Base-by-base conservation (phyloP, 805 yeast genomes). In the Kluyveromyces aestuarii region DNA sequence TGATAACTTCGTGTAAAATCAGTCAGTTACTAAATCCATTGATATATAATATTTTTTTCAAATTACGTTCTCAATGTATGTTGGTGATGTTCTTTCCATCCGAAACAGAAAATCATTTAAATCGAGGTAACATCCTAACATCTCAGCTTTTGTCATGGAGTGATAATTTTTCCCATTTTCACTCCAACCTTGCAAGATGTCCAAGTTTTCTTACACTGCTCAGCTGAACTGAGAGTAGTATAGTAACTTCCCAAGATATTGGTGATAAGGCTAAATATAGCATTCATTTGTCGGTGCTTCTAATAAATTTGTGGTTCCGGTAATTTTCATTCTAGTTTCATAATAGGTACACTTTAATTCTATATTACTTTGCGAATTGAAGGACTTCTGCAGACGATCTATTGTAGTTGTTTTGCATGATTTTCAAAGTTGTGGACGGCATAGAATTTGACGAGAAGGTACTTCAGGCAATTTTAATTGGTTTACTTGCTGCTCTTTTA, bases 401-500 rank as follows among this genome's bases (percentile, higher is more conserved):
- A 11, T 13, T 18, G 6, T 40, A 41, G 33, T 41, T 41, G 35
- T 41, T 41, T 38, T 37, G 27, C 36, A 43, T 43, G 45, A 13
- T 43, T 19, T n/a, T 44, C 18, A 48, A 27, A 38, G 36, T 48
- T 10, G 8, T 18, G 13, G 40, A 27, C 17, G 40, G 38, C 19
- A 35, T 36, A 5, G 36, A 41, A 25, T 40, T 44, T 47, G 44
- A 40, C 21, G 37, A 44, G 35, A 49, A 38, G 17, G 30, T 27
- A 38, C 38, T 44, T 36, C 37, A 38, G 25, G 40, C 45, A 19
- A n/a, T 47, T 45, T 27, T 45, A 19, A 19, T 45, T 37, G 40
- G 46, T n/a, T 44, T 50, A 14, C 16, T 50, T 45, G 52, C 47
- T 14, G 44, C 52, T 7, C 42, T 47, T 14, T 30, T 44, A 14